Base-by-base conservation (phyloP, 2,329 filamentous ascomycete species). In the Penicillium sp. region DNA sequence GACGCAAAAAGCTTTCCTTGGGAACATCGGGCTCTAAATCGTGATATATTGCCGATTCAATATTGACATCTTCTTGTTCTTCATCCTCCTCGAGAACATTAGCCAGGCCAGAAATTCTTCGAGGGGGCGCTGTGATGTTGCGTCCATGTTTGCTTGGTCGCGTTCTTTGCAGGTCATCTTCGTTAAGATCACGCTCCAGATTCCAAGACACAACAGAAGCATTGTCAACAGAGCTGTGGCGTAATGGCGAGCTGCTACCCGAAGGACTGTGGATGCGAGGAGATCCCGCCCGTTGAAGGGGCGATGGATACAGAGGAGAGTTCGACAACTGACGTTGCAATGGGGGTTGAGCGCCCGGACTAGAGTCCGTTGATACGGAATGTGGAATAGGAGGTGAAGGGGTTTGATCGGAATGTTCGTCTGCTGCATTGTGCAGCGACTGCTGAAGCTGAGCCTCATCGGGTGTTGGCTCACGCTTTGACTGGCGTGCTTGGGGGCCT, bases 81-180 rank as follows among this genome's bases (percentile, higher is more conserved):
- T 69, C 68, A 5, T 71, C 69, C 51, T 74, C 68, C 21, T 70
- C 64, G 13, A 66, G 62, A 33, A 61, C 53, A 39, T 70, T 70
- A 15, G 68, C 64, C n/a, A 72, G 57, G 0, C 70, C 71, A 2
- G 70, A 73, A 39, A 71, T 60, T 3, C 73, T 70, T 47, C 72
- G 70, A 44, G 73, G 73, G 0, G 73, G 72, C 7, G 69, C 69
- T 11, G 68, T 71, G 23, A 76, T 75, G 40, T 72, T 74, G 45
- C 61, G 64, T 2, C 72, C 70, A 25, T 65, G 65, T 41, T 59
- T 62, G 47, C 63, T 63, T 21, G 68, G 65, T 29, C 68, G 65
- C n/a, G 69, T 72, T 38, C 73, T 67, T 61, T 71, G 70, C 10
- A 76, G 46, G 27, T 72, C 60, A 55, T 75, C 72, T 11, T 71